Conservation (phyloP, 2,329 filamentous ascomycete genomes). For the Colletotrichum somersetense region DNA sequence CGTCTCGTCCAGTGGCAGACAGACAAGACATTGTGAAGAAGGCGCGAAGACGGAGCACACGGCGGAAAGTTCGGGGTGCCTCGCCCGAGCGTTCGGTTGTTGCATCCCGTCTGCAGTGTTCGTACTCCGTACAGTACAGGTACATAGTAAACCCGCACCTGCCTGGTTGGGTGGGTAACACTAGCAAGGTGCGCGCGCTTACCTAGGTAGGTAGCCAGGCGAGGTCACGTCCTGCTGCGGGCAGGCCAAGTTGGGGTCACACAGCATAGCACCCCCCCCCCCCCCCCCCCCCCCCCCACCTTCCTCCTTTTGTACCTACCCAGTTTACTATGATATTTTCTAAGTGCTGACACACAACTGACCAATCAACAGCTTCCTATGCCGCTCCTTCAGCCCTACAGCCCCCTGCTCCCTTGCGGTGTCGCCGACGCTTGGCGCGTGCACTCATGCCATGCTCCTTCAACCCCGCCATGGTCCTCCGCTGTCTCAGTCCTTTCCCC, state of each 20-base stretch:
- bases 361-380: conserved; percentile 11
- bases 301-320: too few species aligned
- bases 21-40: not conserved
- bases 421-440: conserved; percentile 39
- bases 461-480: conserved; percentile 14
- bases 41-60: not conserved
- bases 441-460: conserved; percentile 23
- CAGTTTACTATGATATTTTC: not conserved
- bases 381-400: conserved; percentile 31
- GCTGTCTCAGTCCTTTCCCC: conserved; percentile 2
- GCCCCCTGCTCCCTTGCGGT: conserved; percentile 24
- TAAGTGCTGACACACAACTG: not conserved
- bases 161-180: too few species aligned
- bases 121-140: not conserved
- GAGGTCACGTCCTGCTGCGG: not conserved
- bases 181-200: not conserved
- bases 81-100: not conserved
- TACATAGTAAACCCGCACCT: not conserved
- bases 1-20: not conserved
- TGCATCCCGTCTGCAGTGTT: not conserved
- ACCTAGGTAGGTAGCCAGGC: not conserved
- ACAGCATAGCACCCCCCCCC: conserved; percentile 4
- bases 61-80: not conserved
- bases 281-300: not conserved
- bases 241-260: conserved; percentile 17